Evolutionary conservation across 1,284 basidiomycete genomes (phyloP).

Genomic region (Puccinia horiana): DNA sequence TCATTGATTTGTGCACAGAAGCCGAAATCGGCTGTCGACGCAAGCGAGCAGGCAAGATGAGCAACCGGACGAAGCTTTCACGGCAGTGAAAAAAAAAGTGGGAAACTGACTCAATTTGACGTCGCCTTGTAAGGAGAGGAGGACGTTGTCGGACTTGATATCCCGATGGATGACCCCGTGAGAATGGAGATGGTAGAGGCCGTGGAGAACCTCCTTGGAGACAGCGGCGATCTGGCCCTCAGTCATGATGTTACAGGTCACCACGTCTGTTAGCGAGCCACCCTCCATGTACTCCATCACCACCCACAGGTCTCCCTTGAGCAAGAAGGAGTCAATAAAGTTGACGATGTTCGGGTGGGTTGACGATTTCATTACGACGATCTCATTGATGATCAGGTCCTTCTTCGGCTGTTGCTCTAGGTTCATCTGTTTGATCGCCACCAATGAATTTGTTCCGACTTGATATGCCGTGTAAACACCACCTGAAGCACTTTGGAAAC

Average conservation of each 20-base stretch:
- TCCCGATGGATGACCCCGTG: conserved; percentile 96
- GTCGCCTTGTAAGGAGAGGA: conserved; percentile 87
- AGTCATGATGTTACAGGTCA: conserved; percentile 94
- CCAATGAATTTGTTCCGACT: conserved; percentile 84
- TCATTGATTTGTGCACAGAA: conserved; percentile 98
- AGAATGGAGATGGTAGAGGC: conserved; percentile 85
- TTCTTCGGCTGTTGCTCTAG: conserved; percentile 99
- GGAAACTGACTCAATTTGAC: conserved; percentile 84
- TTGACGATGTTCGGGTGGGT: conserved; percentile 98
- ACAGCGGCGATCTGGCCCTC: conserved; percentile 90
- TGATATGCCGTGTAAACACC: conserved; percentile 98
- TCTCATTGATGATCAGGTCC: conserved; percentile 99
- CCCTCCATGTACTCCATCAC: conserved; percentile 99
- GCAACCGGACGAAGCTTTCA: conserved; percentile 1
- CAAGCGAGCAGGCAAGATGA: too few relatives aligned
- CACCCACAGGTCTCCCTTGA: conserved; percentile 98
- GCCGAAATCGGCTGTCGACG: conserved; percentile 83
- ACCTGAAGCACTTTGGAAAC: conserved; percentile 74
- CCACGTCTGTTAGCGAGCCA: conserved; percentile 83
- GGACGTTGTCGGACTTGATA: conserved; percentile 96
- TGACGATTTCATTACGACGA: conserved; percentile 95
- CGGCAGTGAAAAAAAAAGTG: background rate
- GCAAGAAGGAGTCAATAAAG: conserved; percentile 96
- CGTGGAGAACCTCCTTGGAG: conserved; percentile 82
- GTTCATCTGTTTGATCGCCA: conserved; percentile 99